Evolutionary conservation across 202 grass and related monocot species (phyloP).

Genomic region (Cymbopogon flexuosus): DNA sequence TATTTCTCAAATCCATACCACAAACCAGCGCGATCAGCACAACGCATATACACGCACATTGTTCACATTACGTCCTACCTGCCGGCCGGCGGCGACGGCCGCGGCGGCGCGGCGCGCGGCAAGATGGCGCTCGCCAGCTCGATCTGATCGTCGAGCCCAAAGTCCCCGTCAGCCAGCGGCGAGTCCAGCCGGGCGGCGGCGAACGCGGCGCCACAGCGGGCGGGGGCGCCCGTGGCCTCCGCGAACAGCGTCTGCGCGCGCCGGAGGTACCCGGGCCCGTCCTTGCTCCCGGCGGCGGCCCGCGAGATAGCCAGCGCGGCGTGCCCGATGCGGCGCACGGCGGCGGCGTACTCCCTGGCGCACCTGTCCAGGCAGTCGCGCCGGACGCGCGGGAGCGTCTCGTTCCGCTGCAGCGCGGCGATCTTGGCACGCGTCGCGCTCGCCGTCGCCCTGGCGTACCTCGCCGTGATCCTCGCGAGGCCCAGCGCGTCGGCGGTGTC

Average conservation of each 20-base stretch:
- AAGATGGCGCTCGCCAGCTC: background rate
- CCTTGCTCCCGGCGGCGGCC: no score
- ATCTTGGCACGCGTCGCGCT: slow-evolving; percentile 17
- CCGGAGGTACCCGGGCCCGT: background rate
- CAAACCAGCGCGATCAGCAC: background rate
- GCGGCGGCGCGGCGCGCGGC: background rate
- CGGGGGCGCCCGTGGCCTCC: background rate
- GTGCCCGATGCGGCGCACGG: slow-evolving; percentile 18
- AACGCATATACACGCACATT: background rate
- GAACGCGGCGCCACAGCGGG: slow-evolving; percentile 22
- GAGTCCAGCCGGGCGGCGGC: background rate
- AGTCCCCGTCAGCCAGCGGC: background rate
- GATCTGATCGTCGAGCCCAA: background rate
- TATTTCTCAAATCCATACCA: background rate
- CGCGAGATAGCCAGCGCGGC: background rate
- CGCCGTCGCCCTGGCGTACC: background rate
- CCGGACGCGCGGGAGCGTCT: background rate
- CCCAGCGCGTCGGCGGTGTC: slow-evolving; percentile 3
- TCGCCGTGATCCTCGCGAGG: slow-evolving; percentile 21
- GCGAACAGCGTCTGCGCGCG: slow-evolving; percentile 1
- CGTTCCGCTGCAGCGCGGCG: slow-evolving; percentile 9
- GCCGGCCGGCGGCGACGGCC: background rate
- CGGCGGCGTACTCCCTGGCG: slow-evolving; percentile 13
- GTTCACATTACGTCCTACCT: background rate
- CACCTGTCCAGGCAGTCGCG: slow-evolving; percentile 8